Conservation (phyloP, 2,329 filamentous ascomycete genomes). For the Albifimbria verrucaria region DNA sequence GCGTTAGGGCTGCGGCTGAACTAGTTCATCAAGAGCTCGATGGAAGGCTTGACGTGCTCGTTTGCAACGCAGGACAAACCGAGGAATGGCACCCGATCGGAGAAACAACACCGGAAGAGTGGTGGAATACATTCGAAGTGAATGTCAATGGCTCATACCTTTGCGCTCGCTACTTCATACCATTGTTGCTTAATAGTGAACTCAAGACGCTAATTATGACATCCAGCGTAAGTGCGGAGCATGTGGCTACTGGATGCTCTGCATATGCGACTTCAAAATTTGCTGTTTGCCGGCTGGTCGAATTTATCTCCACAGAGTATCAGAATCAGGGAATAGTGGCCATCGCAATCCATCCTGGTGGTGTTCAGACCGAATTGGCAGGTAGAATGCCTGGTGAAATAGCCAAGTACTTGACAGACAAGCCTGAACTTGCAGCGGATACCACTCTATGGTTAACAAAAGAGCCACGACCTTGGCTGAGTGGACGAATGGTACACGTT, state of each 20-base stretch:
- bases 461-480: conserved; percentile 32
- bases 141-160: conserved; percentile 49
- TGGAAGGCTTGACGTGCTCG: conserved; percentile 35
- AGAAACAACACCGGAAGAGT: conserved; percentile 35
- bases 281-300: conserved; percentile 45
- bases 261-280: conserved; percentile 48
- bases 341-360: conserved; percentile 36
- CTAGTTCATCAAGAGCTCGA: conserved; percentile 20
- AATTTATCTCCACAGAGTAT: conserved; percentile 46
- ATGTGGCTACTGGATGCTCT: not conserved
- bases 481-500: conserved; percentile 21
- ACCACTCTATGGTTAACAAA: conserved; percentile 23
- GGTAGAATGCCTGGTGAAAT: conserved; percentile 14
- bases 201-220: conserved; percentile 45
- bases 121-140: conserved; percentile 44
- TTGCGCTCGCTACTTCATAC: conserved; percentile 44
- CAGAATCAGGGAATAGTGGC: conserved; percentile 35
- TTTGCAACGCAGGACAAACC: conserved; percentile 42
- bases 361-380: conserved; percentile 31
- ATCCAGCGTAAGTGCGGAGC: conserved; percentile 25
- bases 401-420: conserved; percentile 11
- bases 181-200: conserved; percentile 32
- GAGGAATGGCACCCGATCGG: conserved; percentile 28
- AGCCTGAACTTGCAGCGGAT: conserved; percentile 18
- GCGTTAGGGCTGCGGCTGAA: conserved; percentile 24